phyloP scores from a whole-genome alignment of 495 filamentous ascomycete genomes.

The Cercophora scortea region DNA sequence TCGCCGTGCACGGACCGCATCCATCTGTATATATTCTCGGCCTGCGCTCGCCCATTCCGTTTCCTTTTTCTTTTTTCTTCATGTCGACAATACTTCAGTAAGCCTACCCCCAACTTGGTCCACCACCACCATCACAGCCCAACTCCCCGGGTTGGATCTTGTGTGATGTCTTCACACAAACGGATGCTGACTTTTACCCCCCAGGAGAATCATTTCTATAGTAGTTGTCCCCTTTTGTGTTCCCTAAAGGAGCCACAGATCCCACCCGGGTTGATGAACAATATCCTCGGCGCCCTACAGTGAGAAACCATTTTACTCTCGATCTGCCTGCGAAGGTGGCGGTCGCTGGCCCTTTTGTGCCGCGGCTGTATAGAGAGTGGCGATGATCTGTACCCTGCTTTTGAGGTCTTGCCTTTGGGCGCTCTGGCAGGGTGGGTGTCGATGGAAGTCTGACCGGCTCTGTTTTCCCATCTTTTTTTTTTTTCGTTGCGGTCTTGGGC shows the following conservation, averaged over 20 bases:
- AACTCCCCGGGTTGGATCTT: not conserved
- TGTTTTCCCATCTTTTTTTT: slow-evolving; percentile 22
- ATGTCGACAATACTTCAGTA: slow-evolving; percentile 59
- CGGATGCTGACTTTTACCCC: slow-evolving; percentile 14
- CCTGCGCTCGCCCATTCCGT: slow-evolving; percentile 8
- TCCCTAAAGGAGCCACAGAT: slow-evolving; percentile 63
- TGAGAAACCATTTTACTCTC: slow-evolving; percentile 44
- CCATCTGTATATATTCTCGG: slow-evolving; percentile 25
- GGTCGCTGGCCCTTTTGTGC: slow-evolving; percentile 20
- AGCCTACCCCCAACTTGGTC: slow-evolving; percentile 29
- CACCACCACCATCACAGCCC: slow-evolving; percentile 6
- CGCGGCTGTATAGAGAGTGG: slow-evolving; percentile 49
- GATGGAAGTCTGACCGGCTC: slow-evolving; percentile 59
- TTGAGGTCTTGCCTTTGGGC: slow-evolving; percentile 44
- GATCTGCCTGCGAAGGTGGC: slow-evolving; percentile 44
- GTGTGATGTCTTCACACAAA: not conserved
- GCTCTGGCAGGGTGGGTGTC: slow-evolving; percentile 48
- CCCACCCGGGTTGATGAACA: slow-evolving; percentile 56
- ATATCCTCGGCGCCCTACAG: slow-evolving; percentile 54
- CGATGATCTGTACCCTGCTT: slow-evolving; percentile 56
- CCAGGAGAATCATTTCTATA: slow-evolving; percentile 81
- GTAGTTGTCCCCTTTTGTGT: slow-evolving; percentile 73
- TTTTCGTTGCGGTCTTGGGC: slow-evolving; percentile 41
- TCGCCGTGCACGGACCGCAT: slow-evolving; percentile 27
- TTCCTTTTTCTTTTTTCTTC: slow-evolving; percentile 30